Evolutionary conservation across 495 filamentous ascomycete species (phyloP).

Genomic region (Tetracladium setigerum): DNA sequence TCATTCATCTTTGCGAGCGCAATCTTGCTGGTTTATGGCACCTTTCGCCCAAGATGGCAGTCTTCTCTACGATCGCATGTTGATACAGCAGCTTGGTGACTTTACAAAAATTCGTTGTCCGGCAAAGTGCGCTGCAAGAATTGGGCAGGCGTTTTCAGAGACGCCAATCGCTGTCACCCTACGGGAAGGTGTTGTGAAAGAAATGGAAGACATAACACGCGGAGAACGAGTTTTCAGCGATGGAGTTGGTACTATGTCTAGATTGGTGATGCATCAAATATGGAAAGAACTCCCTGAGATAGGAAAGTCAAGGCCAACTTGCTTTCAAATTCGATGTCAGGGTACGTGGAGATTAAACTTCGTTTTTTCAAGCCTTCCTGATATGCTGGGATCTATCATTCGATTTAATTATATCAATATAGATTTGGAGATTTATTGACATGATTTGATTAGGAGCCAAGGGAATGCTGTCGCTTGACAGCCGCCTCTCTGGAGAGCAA

Average conservation of each 20-base stretch:
- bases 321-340: constrained; percentile 63
- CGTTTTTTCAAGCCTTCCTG: background rate
- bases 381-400: too few species aligned
- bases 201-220: constrained; percentile 36
- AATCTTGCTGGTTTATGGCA: constrained; percentile 68
- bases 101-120: constrained; percentile 57
- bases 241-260: constrained; percentile 67
- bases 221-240: constrained; percentile 62
- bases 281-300: constrained; percentile 35
- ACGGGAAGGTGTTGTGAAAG: constrained; percentile 24
- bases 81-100: constrained; percentile 58
- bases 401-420: too few species aligned
- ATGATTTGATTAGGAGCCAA: constrained; percentile 45
- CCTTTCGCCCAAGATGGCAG: constrained; percentile 46
- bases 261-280: constrained; percentile 42
- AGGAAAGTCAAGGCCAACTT: constrained; percentile 41
- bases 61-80: constrained; percentile 33
- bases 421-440: too few species aligned
- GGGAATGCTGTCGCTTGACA: constrained; percentile 65
- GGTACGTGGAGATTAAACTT: constrained; percentile 34
- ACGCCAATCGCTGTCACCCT: constrained; percentile 49
- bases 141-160: constrained; percentile 79
- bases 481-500: constrained; percentile 39
- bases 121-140: constrained; percentile 71
- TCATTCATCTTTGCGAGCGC: constrained; percentile 63